Evolutionary conservation across 768 basidiomycete species (phyloP).

Genomic region (Leccinum ochraceum): DNA sequence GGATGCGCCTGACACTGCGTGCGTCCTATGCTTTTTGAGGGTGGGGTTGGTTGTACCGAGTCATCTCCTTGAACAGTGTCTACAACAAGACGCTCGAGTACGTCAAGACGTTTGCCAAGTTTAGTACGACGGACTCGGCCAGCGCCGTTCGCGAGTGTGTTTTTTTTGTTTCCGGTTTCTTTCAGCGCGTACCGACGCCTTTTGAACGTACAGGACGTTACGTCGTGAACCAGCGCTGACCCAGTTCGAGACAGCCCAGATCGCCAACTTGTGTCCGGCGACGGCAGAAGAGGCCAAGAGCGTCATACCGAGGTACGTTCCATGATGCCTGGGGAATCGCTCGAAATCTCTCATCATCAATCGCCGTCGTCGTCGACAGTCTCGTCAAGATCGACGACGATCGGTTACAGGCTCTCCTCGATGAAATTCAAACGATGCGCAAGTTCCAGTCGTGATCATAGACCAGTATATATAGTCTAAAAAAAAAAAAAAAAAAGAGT

Average conservation of each 20-base stretch:
- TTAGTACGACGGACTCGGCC: constrained; percentile 82
- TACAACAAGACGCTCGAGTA: constrained; percentile 94
- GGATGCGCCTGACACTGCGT: constrained; percentile 87
- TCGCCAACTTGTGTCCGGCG: constrained; percentile 88
- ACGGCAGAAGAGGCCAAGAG: constrained; percentile 91
- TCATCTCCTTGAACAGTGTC: constrained; percentile 51
- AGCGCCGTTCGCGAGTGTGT: constrained; percentile 83
- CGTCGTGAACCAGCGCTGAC: constrained; percentile 78
- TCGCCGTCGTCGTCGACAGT: constrained; percentile 29
- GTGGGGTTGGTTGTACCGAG: not conserved
- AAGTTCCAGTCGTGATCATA: constrained; percentile 74
- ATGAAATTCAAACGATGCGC: constrained; percentile 88
- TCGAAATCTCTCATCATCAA: not conserved
- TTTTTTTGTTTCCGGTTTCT: not conserved
- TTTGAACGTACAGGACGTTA: constrained; percentile 55
- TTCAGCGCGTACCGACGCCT: not conserved
- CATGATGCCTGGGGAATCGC: not conserved
- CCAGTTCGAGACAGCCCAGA: constrained; percentile 91
- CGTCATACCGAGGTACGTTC: constrained; percentile 75
- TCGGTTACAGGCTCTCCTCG: constrained; percentile 73
- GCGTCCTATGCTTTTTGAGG: constrained; percentile 24
- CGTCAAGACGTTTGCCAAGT: constrained; percentile 89
- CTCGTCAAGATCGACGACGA: constrained; percentile 90
- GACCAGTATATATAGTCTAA: constrained; percentile 3
- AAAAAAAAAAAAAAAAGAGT: not conserved